Percentiles rank a stretch among this genome's conserved stretches.
Conservation (phyloP, 2,329 filamentous ascomycete genomes). For the Ophiostoma montium region DNA sequence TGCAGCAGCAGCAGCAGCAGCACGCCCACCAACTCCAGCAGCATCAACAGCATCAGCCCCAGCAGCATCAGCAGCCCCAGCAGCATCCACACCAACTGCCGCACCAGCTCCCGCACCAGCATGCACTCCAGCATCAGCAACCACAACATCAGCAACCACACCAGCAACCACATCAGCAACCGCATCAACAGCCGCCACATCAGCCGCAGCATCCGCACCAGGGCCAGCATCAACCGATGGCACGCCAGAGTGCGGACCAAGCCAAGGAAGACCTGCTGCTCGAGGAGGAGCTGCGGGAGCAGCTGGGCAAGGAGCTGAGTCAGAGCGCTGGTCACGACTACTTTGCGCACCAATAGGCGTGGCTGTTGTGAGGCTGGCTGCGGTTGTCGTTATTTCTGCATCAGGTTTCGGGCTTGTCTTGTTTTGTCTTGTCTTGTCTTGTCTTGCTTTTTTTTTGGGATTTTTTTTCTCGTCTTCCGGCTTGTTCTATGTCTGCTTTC, state of each 20-base stretch:
- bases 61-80: neutral
- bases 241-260: neutral
- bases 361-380: neutral
- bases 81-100: too few relatives aligned
- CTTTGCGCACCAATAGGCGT: neutral
- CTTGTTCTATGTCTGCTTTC: too few relatives aligned
- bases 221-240: neutral
- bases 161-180: too few relatives aligned
- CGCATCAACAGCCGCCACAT: neutral
- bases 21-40: neutral
- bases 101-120: too few relatives aligned
- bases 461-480: too few relatives aligned
- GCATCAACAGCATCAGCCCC: neutral
- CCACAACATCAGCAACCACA: neutral
- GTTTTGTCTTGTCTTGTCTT: too few relatives aligned
- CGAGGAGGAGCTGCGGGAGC: conserved; percentile 6
- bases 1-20: neutral
- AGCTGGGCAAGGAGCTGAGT: conserved; percentile 6
- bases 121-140: too few relatives aligned
- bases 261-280: conserved; percentile 4
- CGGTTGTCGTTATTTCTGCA: too few relatives aligned
- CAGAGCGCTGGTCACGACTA: conserved; percentile 4
- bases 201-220: neutral
- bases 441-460: neutral
- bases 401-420: too few relatives aligned